Percentiles rank a stretch among this genome's conserved stretches.
Conservation (phyloP, 345 rosid species). For the Lepidium sativum region DNA sequence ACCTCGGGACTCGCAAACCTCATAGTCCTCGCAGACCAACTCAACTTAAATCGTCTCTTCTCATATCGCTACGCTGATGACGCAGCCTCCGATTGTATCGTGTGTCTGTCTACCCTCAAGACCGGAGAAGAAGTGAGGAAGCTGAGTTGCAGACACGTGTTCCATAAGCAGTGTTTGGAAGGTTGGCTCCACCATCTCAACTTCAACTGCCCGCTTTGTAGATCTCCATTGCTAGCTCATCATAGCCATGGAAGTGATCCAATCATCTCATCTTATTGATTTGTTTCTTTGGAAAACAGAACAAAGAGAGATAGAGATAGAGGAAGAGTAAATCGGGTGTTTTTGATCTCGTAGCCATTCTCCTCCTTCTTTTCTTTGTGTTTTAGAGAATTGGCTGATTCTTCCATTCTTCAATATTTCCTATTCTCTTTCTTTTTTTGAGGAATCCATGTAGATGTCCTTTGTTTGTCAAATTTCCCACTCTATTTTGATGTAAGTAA, state of each 20-base stretch:
- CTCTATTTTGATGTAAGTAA: slow-evolving; percentile 3
- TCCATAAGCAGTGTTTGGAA: slow-evolving; percentile 70
- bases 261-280: slow-evolving; percentile 6
- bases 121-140: slow-evolving; percentile 71
- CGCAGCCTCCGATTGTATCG: slow-evolving; percentile 42
- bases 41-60: slow-evolving; percentile 40
- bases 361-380: slow-evolving; percentile 9
- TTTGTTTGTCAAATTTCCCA: background rate
- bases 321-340: background rate
- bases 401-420: background rate
- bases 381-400: background rate
- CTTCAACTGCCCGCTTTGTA: slow-evolving; percentile 69
- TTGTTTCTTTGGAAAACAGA: background rate
- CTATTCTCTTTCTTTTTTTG: background rate
- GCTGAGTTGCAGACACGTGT: slow-evolving; percentile 74
- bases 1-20: slow-evolving; percentile 51
- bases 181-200: slow-evolving; percentile 69
- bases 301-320: background rate
- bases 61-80: slow-evolving; percentile 32
- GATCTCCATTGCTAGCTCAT: slow-evolving; percentile 32
- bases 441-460: slow-evolving; percentile 4
- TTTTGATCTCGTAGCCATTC: slow-evolving; percentile 17
- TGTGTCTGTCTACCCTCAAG: slow-evolving; percentile 48
- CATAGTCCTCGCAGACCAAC: slow-evolving; percentile 58
- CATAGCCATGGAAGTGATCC: background rate